Percentiles rank a stretch among this genome's conserved stretches.
phyloP scores from a whole-genome alignment of 441 rosid genomes.

The Pelargonium hybrid region DNA sequence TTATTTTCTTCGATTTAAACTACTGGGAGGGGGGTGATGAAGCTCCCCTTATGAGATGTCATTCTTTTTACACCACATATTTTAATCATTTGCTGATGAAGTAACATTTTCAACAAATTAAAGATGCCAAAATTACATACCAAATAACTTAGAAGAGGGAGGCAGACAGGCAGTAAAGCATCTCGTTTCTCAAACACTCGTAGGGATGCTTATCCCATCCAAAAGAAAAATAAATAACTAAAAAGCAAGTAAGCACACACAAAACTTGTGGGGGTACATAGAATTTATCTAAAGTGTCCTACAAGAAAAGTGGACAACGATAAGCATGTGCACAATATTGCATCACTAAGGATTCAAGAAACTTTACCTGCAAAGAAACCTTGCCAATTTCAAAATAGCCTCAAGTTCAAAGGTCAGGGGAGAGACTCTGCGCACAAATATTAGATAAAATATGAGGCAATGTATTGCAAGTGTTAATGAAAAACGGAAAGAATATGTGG shows the following conservation, averaged over 20 bases:
- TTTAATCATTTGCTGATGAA: too few relatives aligned
- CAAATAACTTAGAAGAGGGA: too few relatives aligned
- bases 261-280: not conserved
- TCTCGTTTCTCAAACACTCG: not conserved
- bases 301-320: not conserved
- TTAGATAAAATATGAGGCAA: constrained; percentile 15
- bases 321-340: not conserved
- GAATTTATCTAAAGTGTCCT: not conserved
- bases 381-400: constrained; percentile 81
- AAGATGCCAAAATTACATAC: too few relatives aligned
- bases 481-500: not conserved
- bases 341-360: not conserved
- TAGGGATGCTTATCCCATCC: not conserved
- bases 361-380: constrained; percentile 86
- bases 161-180: too few relatives aligned
- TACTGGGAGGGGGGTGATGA: too few relatives aligned
- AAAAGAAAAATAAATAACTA: not conserved
- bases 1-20: too few relatives aligned
- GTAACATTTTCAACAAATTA: too few relatives aligned
- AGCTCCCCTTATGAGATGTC: not conserved
- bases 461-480: not conserved
- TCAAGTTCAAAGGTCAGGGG: constrained; percentile 96
- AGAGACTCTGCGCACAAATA: constrained; percentile 52
- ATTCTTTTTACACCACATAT: too few relatives aligned
- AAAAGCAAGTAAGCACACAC: not conserved